These are phyloP conservation scores for Penicillium cinerascens DNA, from an alignment of 495 filamentous ascomycete species.

Conservation along the genomic window DNA sequence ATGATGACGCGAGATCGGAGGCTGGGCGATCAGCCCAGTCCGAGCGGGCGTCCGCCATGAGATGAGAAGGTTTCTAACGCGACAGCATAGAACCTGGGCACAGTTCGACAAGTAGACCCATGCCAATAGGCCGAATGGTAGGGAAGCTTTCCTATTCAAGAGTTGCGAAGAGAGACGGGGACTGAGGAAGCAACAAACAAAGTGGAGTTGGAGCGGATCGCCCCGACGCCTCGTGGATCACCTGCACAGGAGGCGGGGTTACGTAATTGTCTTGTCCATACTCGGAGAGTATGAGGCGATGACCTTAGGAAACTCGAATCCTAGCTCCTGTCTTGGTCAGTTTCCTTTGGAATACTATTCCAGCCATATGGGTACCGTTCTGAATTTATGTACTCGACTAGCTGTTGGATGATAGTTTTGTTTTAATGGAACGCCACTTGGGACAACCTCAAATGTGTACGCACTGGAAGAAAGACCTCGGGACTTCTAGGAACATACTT, in stretches of 20 bases:
- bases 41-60: slow-evolving; percentile 18
- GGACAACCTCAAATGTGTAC: too few species aligned
- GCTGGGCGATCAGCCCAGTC: slow-evolving; percentile 23
- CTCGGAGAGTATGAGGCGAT: background rate
- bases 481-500: background rate
- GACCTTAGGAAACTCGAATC: too few species aligned
- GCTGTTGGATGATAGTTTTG: too few species aligned
- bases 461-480: too few species aligned
- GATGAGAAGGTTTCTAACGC: slow-evolving; percentile 1
- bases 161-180: background rate
- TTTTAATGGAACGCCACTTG: too few species aligned
- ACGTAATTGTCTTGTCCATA: slow-evolving; percentile 2
- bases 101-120: background rate
- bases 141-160: background rate
- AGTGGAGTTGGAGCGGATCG: slow-evolving; percentile 18
- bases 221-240: slow-evolving; percentile 12
- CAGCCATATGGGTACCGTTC: too few species aligned
- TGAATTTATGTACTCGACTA: too few species aligned
- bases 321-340: too few species aligned
- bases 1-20: slow-evolving; percentile 27
- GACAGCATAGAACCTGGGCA: background rate
- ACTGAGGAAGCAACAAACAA: slow-evolving; percentile 19
- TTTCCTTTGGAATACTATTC: too few species aligned
- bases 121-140: background rate
- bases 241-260: slow-evolving; percentile 1